Percentiles rank a stretch among this genome's conserved stretches.
Conservation (phyloP, 164 flowering plant species). For the Amborella trichopoda region DNA sequence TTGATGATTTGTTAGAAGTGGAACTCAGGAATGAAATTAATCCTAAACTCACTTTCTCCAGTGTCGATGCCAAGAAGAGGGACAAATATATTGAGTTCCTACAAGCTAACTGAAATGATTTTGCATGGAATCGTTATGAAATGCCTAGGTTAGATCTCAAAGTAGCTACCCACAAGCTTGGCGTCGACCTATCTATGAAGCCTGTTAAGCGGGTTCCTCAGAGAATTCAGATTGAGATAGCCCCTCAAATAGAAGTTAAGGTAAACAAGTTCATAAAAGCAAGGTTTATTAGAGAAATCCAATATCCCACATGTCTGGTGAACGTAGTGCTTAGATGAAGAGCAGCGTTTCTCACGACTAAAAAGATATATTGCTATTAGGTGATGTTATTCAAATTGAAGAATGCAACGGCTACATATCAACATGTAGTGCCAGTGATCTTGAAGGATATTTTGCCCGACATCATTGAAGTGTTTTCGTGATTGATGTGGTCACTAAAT, state of each 20-base stretch:
- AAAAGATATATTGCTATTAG: too few relatives aligned
- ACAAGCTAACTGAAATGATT: background rate
- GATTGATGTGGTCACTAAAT: background rate
- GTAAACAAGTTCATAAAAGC: background rate
- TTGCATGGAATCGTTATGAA: background rate
- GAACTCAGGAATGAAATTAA: background rate
- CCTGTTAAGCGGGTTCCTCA: background rate
- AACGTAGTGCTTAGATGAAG: conserved; percentile 5
- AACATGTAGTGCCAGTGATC: background rate
- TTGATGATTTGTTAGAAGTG: background rate
- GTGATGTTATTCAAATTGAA: background rate
- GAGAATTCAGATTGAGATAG: background rate
- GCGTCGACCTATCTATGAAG: background rate
- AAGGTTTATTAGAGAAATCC: conserved; percentile 1
- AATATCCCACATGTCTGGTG: conserved; percentile 4
- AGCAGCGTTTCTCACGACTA: background rate
- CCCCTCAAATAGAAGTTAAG: background rate
- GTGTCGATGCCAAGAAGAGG: background rate
- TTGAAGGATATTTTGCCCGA: background rate
- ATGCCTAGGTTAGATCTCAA: background rate
- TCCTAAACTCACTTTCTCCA: background rate
- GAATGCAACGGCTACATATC: background rate
- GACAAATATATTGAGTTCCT: background rate
- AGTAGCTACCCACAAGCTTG: background rate
- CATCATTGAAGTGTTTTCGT: too few relatives aligned